These are phyloP conservation scores for Tranzscheliella williamsii DNA, from an alignment of 1,284 basidiomycete species.

Conservation along the genomic window DNA sequence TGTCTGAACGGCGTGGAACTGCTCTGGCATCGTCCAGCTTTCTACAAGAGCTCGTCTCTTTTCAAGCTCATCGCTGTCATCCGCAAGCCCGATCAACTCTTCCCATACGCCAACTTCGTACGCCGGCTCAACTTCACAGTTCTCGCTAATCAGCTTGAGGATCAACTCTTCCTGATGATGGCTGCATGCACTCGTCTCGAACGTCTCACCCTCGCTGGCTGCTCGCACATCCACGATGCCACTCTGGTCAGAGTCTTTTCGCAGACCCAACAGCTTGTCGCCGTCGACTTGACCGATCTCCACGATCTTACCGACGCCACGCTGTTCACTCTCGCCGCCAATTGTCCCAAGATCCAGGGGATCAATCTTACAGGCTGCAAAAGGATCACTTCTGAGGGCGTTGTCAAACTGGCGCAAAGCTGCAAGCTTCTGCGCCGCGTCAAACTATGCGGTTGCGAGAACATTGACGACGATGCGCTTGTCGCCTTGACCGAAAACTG, in stretches of 20 bases:
- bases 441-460: constrained; percentile 54
- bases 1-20: constrained; percentile 93
- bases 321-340: constrained; percentile 51
- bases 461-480: constrained; percentile 47
- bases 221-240: constrained; percentile 72
- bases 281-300: constrained; percentile 77
- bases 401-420: constrained; percentile 76
- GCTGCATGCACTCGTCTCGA: constrained; percentile 81
- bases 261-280: constrained; percentile 75
- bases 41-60: constrained; percentile 73
- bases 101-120: constrained; percentile 85
- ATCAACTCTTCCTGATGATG: constrained; percentile 77
- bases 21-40: constrained; percentile 88
- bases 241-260: constrained; percentile 73
- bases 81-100: constrained; percentile 66
- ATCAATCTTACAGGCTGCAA: constrained; percentile 88
- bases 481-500: constrained; percentile 64
- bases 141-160: constrained; percentile 73
- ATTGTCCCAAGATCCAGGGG: constrained; percentile 81
- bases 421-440: constrained; percentile 75
- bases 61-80: constrained; percentile 65
- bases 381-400: constrained; percentile 76
- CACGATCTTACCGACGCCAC: constrained; percentile 56
- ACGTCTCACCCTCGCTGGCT: constrained; percentile 86
- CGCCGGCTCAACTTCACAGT: constrained; percentile 86